Conservation (phyloP, 768 basidiomycete species). For the Russula earlei region DNA sequence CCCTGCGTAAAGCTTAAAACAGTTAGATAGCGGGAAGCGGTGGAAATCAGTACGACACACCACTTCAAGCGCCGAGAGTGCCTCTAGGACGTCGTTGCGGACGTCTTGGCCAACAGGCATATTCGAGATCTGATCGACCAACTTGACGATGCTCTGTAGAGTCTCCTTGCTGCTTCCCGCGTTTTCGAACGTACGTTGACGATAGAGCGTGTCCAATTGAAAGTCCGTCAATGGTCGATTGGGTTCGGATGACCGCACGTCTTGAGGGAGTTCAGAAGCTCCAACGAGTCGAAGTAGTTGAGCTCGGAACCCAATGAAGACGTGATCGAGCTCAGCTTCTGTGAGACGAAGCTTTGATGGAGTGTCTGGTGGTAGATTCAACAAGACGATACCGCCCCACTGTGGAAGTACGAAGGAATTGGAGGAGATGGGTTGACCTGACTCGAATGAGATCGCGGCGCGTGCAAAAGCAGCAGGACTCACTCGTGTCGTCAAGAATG, state of each 20-base stretch:
- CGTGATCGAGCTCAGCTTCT: constrained; percentile 35
- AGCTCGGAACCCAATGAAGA: constrained; percentile 55
- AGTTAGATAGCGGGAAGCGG: neutral
- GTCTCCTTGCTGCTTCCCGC: constrained; percentile 59
- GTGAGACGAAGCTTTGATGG: constrained; percentile 32
- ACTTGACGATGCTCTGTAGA: constrained; percentile 68
- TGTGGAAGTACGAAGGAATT: constrained; percentile 85
- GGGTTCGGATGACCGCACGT: constrained; percentile 28
- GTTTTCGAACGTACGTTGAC: constrained; percentile 63
- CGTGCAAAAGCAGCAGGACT: neutral
- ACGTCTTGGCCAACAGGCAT: constrained; percentile 88
- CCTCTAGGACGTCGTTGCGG: constrained; percentile 54
- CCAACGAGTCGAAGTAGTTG: constrained; percentile 81
- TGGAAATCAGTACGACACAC: constrained; percentile 34
- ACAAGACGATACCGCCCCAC: constrained; percentile 83
- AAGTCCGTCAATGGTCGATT: constrained; percentile 45
- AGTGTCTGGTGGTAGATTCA: constrained; percentile 42
- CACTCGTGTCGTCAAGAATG: constrained; percentile 50
- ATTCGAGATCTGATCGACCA: constrained; percentile 78
- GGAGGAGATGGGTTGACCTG: constrained; percentile 41
- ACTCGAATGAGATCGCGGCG: neutral
- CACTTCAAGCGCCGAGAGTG: constrained; percentile 63
- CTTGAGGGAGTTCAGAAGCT: constrained; percentile 50
- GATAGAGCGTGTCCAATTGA: constrained; percentile 75
- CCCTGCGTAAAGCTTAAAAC: constrained; percentile 32